Base-by-base conservation (phyloP, 225 moss, liverwort and hornwort genomes). In the Polytrichum commune region DNA sequence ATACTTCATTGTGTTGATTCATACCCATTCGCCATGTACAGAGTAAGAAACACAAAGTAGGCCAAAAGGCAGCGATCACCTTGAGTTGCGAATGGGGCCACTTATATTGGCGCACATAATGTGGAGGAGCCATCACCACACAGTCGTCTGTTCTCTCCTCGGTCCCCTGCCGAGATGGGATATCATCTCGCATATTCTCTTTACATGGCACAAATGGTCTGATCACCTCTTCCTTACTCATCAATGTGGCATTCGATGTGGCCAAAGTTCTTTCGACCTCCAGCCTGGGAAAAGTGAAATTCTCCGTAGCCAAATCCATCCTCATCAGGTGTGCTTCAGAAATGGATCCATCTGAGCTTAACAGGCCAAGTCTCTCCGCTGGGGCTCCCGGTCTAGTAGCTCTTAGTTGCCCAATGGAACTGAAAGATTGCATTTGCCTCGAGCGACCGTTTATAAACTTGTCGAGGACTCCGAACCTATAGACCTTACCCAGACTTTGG, bases 41-140 rank as follows among this genome's bases (percentile, higher is more conserved):
- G 46, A 46, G 13, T 46, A 46, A 46, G 46, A 46, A 13, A 46
- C 13, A 46, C 46, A 46, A 13, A 46, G 4, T 13, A 46, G 46
- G 13, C 13, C 13, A 13, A 58, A 22, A 58, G 58, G n/a, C 58
- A 23, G 6, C 22, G 5, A 58, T 24, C 58, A 95, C 95, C 93
- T 91, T 88, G 62, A 74, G 54, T 67, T 93, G 88, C 60, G 91
- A 88, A 6, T 73, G 77, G 24, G 95, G 95, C 95, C 95, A 95
- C 73, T 84, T 90, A 70, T 83, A 93, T 27, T 83, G 90, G 4
- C 83, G 88, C 27, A 57, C 66, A 57, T 95, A 95, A 28, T 74
- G 73, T 19, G 75, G 70, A 56, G 93, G 95, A 53, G 83, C 85
- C 19, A 74, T 68, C 33, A 87, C 85, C 56, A 81, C 83, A 72